phyloP scores from a whole-genome alignment of 208 protist genomes.

The Tritrichomonas foetus region DNA sequence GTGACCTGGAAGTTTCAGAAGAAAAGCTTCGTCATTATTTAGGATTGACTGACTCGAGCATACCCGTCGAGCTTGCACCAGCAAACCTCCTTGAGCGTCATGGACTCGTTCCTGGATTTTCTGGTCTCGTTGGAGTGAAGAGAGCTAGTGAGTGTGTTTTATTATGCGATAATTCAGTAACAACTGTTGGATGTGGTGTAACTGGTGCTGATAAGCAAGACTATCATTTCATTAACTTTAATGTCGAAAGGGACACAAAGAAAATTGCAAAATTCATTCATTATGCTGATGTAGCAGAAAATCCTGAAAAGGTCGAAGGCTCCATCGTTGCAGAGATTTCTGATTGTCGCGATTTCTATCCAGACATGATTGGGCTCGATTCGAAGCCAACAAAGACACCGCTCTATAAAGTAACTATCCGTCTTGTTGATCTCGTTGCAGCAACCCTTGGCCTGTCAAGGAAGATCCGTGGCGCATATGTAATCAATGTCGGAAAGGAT shows the following conservation, averaged over 20 bases:
- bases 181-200: background rate
- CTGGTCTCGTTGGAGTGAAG: background rate
- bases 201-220: background rate
- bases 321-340: background rate
- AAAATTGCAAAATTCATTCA: background rate
- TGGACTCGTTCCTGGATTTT: slow-evolving; percentile 1
- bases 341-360: background rate
- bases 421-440: background rate
- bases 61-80: background rate
- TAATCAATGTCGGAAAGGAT: background rate
- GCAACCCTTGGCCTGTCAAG: background rate
- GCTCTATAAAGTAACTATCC: background rate
- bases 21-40: slow-evolving; percentile 21
- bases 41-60: background rate
- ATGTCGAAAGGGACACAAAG: slow-evolving; percentile 13
- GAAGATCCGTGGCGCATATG: background rate
- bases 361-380: background rate
- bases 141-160: background rate
- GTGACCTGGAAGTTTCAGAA: slow-evolving; percentile 29
- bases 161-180: background rate
- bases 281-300: slow-evolving; percentile 11
- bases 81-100: background rate
- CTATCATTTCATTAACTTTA: slow-evolving; percentile 13
- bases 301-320: background rate
- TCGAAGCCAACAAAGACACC: background rate